Conservation (phyloP, 208 protist species). For the Leishmania tropica region DNA sequence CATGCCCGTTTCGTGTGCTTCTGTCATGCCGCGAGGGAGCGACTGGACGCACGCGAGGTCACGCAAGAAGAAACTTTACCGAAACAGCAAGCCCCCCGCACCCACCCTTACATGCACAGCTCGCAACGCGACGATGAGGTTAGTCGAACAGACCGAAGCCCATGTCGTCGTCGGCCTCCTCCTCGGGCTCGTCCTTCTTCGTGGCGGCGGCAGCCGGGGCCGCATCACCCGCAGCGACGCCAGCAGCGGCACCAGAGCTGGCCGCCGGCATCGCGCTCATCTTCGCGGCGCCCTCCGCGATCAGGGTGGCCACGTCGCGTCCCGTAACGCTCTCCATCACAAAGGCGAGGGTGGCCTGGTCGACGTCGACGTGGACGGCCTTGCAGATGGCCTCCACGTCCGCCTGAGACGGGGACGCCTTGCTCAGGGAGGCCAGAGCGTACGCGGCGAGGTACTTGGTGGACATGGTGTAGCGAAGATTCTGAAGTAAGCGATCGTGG, state of each 20-base stretch:
- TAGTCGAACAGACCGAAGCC: slow-evolving; percentile 74
- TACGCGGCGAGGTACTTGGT: slow-evolving; percentile 94
- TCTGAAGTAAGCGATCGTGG: neutral
- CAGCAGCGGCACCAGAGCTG: slow-evolving; percentile 40
- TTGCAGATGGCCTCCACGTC: slow-evolving; percentile 91
- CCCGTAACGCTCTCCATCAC: slow-evolving; percentile 77
- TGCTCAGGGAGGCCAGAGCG: slow-evolving; percentile 84
- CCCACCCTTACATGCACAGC: neutral
- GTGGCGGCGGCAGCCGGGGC: slow-evolving; percentile 42
- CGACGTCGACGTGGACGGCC: slow-evolving; percentile 67
- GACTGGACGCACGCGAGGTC: neutral
- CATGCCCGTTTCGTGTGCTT: neutral
- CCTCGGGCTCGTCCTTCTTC: slow-evolving; percentile 70
- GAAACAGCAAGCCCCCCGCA: too few relatives aligned
- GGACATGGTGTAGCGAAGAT: slow-evolving; percentile 47
- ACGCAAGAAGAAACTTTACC: too few relatives aligned
- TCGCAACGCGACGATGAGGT: neutral
- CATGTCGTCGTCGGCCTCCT: slow-evolving; percentile 92
- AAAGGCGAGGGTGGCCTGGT: slow-evolving; percentile 79
- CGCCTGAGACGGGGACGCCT: slow-evolving; percentile 66
- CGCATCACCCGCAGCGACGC: slow-evolving; percentile 31
- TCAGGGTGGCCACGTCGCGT: slow-evolving; percentile 78
- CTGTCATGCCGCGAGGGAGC: neutral
- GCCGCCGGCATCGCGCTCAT: slow-evolving; percentile 63
- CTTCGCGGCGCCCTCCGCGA: slow-evolving; percentile 82